phyloP scores from a whole-genome alignment of 140 eudicot genomes.

The Anethum foeniculum region DNA sequence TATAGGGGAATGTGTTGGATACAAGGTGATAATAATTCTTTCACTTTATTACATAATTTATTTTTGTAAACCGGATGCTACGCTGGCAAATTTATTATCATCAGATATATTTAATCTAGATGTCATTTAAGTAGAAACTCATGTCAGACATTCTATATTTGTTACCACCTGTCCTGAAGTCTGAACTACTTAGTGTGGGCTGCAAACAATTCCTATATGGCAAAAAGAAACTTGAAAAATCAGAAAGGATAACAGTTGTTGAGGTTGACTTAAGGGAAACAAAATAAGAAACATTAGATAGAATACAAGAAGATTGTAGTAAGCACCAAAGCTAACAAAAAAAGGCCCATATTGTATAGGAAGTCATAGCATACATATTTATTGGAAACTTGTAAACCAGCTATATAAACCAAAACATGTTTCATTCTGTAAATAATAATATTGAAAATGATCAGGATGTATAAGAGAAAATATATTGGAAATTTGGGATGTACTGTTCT shows the following conservation, averaged over 20 bases:
- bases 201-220: background rate
- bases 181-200: background rate
- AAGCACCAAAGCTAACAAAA: background rate
- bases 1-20: slow-evolving; percentile 85
- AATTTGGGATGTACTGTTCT: background rate
- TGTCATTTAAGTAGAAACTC: background rate
- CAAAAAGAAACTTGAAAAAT: background rate
- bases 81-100: background rate
- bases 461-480: background rate
- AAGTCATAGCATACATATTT: background rate
- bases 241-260: background rate
- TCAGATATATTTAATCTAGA: background rate
- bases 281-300: background rate
- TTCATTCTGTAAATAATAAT: background rate
- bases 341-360: background rate
- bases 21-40: slow-evolving; percentile 49
- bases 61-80: background rate
- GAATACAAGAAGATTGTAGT: background rate
- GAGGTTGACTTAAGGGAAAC: background rate
- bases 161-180: background rate
- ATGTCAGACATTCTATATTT: background rate
- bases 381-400: background rate
- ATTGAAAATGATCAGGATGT: background rate
- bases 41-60: background rate
- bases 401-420: background rate